phyloP scores from a whole-genome alignment of 495 filamentous ascomycete species.

The Entonaema liquescens region DNA sequence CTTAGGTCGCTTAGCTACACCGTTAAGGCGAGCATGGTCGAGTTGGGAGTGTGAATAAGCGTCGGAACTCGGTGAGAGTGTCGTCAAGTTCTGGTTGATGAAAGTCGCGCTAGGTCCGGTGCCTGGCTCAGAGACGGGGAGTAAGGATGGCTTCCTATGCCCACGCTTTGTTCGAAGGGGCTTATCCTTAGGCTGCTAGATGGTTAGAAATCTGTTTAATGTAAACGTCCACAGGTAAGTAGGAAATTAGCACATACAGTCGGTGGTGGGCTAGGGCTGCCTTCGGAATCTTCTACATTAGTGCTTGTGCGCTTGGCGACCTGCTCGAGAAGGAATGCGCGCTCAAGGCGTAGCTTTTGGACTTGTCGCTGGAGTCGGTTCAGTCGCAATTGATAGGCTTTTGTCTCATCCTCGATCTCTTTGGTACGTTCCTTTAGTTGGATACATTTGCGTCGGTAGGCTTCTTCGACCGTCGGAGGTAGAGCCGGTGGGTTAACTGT shows the following conservation, averaged over 20 bases:
- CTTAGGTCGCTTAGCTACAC: slow-evolving; percentile 47
- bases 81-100: slow-evolving; percentile 54
- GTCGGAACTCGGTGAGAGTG: slow-evolving; percentile 58
- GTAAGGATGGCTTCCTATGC: slow-evolving; percentile 63
- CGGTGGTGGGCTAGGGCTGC: slow-evolving; percentile 74
- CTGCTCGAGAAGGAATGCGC: slow-evolving; percentile 87
- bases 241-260: slow-evolving; percentile 64
- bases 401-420: slow-evolving; percentile 90
- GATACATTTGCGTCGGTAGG: slow-evolving; percentile 97
- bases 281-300: slow-evolving; percentile 77
- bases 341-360: slow-evolving; percentile 90
- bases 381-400: slow-evolving; percentile 77
- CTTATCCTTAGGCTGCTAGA: slow-evolving; percentile 82
- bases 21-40: slow-evolving; percentile 38
- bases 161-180: slow-evolving; percentile 88
- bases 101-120: slow-evolving; percentile 46
- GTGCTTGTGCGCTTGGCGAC: slow-evolving; percentile 85
- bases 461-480: slow-evolving; percentile 94
- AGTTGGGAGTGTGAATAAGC: slow-evolving; percentile 52
- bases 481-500: slow-evolving; percentile 68
- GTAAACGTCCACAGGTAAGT: slow-evolving; percentile 23
- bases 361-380: slow-evolving; percentile 82
- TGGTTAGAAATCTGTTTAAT: slow-evolving; percentile 41
- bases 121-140: slow-evolving; percentile 47
- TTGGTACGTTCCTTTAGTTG: slow-evolving; percentile 88